Conservation (phyloP, 2,329 filamentous ascomycete species). For the Orbilia brochopaga region DNA sequence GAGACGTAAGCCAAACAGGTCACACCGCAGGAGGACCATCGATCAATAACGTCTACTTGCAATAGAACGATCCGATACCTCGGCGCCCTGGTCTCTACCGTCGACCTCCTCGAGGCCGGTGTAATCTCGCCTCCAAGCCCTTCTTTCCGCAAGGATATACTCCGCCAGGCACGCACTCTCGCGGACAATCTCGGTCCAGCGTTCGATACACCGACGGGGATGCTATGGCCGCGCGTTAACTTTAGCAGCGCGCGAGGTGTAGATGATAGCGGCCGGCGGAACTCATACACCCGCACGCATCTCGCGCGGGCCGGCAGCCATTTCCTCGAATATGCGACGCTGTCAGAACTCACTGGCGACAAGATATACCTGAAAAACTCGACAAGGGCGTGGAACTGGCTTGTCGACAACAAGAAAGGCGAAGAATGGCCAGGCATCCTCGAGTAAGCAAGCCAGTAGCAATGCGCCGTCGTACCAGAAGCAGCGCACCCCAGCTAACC, state of each 20-base stretch:
- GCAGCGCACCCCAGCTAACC: background rate
- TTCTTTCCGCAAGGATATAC: conserved; percentile 61
- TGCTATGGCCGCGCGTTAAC: conserved; percentile 61
- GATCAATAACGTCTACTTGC: background rate
- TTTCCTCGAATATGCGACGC: conserved; percentile 60
- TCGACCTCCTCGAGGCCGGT: conserved; percentile 60
- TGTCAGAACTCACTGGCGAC: conserved; percentile 59
- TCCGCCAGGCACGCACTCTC: conserved; percentile 71
- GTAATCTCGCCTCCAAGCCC: conserved; percentile 58
- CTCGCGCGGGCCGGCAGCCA: conserved; percentile 60
- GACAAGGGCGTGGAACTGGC: conserved; percentile 59
- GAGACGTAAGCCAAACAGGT: conserved; percentile 65
- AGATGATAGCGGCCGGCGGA: conserved; percentile 23
- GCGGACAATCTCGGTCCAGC: conserved; percentile 77
- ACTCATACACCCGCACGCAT: conserved; percentile 57
- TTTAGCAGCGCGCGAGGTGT: conserved; percentile 19
- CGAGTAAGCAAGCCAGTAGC: conserved; percentile 54
- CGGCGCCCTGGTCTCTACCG: conserved; percentile 76
- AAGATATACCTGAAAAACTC: conserved; percentile 59
- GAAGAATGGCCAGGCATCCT: conserved; percentile 59
- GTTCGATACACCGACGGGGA: conserved; percentile 76
- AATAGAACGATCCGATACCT: conserved; percentile 65
- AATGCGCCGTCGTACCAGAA: too few species aligned
- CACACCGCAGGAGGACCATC: background rate
- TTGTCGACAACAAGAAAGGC: conserved; percentile 57